A percentile compares a stretch with the other conserved stretches of the same genome.
phyloP scores from a whole-genome alignment of 257 asterid species.

The Solanum piurae region DNA sequence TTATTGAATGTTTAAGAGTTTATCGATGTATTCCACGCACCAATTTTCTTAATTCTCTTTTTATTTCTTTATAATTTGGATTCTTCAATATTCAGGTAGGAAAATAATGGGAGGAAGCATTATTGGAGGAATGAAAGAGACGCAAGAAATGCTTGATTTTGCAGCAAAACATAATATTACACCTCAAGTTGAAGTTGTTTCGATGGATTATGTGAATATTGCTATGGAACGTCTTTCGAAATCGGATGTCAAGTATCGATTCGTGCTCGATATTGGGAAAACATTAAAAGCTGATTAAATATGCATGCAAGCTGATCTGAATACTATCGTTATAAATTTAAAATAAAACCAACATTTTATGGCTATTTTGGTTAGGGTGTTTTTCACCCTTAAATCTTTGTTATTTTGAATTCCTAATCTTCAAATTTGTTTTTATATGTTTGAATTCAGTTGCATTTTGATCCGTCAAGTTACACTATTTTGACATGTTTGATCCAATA shows the following conservation, averaged over 20 bases:
- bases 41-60: not conserved
- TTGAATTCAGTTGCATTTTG: not conserved
- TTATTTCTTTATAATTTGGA: not conserved
- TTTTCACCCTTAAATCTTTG: not conserved
- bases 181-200: not conserved
- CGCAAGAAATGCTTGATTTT: constrained; percentile 35
- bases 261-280: constrained; percentile 9
- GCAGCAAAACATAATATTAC: constrained; percentile 20
- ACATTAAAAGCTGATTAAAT: not conserved
- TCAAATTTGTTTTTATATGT: not conserved
- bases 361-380: not conserved
- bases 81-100: constrained; percentile 8
- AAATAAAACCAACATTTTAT: not conserved
- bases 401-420: not conserved
- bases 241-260: constrained; percentile 15
- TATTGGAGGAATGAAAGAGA: constrained; percentile 32
- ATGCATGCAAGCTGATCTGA: not conserved
- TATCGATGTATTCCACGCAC: not conserved
- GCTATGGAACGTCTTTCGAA: constrained; percentile 7
- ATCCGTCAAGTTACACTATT: not conserved
- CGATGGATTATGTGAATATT: constrained; percentile 3
- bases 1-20: not conserved
- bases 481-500: not conserved
- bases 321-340: not conserved
- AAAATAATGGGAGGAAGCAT: constrained; percentile 19